A percentile compares a stretch with the other conserved stretches of the same genome.
phyloP scores from a whole-genome alignment of 257 asterid genomes.

The Petunia secreta region DNA sequence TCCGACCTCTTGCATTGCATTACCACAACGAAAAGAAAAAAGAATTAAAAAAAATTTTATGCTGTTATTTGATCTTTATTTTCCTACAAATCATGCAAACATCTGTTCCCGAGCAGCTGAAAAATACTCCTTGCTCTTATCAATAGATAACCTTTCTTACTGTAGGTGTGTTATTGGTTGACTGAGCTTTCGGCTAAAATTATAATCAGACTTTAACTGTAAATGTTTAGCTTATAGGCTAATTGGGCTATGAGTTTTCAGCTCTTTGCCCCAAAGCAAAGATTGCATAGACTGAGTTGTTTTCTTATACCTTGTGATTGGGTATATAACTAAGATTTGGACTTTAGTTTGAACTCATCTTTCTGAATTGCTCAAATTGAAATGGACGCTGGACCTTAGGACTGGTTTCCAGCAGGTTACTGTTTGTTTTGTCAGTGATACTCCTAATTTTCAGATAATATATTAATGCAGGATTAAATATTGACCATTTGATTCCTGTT shows the following conservation, averaged over 20 bases:
- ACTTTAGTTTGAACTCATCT: neutral
- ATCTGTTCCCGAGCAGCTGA: neutral
- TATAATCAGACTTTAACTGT: neutral
- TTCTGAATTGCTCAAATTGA: neutral
- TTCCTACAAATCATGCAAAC: neutral
- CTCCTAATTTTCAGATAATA: neutral
- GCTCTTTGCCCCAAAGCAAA: conserved; percentile 2
- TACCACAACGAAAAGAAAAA: no score
- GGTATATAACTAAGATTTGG: neutral
- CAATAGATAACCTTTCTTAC: neutral
- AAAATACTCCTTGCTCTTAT: neutral
- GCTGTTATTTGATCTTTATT: neutral
- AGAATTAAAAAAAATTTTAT: neutral
- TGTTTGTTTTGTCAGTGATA: neutral
- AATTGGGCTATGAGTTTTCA: neutral
- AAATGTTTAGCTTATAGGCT: neutral
- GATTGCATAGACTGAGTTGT: neutral
- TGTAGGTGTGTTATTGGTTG: neutral
- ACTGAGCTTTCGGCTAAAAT: neutral
- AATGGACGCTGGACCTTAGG: neutral
- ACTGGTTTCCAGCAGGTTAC: neutral
- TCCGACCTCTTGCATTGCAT: no score
- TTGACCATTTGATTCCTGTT: neutral
- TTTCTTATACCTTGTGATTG: neutral
- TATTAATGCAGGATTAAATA: neutral